Percentiles rank a stretch among this genome's conserved stretches.
Conservation (phyloP, 1,284 basidiomycete species). For the Cutaneotrichosporon cavernicola region DNA sequence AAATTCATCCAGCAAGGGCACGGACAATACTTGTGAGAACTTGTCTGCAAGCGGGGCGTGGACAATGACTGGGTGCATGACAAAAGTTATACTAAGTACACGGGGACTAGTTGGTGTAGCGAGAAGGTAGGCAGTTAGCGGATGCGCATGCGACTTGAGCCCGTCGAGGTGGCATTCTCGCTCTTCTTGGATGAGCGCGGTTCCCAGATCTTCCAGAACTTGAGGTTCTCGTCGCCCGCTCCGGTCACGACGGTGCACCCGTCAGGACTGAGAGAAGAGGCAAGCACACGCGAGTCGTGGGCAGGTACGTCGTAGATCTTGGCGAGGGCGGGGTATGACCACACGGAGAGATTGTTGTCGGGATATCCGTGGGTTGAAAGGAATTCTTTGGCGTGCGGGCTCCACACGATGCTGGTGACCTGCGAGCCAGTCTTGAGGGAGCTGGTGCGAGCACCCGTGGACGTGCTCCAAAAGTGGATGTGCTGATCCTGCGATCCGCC, state of each 20-base stretch:
- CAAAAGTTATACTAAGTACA: not conserved
- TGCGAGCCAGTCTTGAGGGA: constrained; percentile 81
- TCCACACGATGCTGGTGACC: constrained; percentile 88
- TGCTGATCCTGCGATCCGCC: constrained; percentile 93
- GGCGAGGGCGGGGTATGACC: constrained; percentile 61
- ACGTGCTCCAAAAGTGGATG: constrained; percentile 90
- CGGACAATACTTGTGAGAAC: not conserved
- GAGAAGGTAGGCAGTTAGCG: constrained; percentile 9
- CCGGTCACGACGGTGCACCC: constrained; percentile 87
- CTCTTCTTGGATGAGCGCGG: constrained; percentile 38
- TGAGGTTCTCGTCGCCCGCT: constrained; percentile 89
- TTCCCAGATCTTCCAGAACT: constrained; percentile 59
- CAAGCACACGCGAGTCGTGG: constrained; percentile 84
- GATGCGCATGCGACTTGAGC: constrained; percentile 24
- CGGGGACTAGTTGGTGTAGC: not conserved
- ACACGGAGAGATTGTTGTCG: constrained; percentile 58
- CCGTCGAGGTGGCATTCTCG: constrained; percentile 29
- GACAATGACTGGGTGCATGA: not conserved
- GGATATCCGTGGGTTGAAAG: constrained; percentile 93
- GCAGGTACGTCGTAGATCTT: constrained; percentile 87
- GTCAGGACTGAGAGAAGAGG: constrained; percentile 77
- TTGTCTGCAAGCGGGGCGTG: too few relatives aligned
- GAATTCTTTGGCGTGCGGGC: constrained; percentile 84
- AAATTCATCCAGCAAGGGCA: not conserved
- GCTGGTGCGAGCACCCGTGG: constrained; percentile 82